Percentiles rank a stretch among this genome's conserved stretches.
These are phyloP conservation scores for Ramalina peruviana DNA, from an alignment of 495 filamentous ascomycete species.

Conservation along the genomic window DNA sequence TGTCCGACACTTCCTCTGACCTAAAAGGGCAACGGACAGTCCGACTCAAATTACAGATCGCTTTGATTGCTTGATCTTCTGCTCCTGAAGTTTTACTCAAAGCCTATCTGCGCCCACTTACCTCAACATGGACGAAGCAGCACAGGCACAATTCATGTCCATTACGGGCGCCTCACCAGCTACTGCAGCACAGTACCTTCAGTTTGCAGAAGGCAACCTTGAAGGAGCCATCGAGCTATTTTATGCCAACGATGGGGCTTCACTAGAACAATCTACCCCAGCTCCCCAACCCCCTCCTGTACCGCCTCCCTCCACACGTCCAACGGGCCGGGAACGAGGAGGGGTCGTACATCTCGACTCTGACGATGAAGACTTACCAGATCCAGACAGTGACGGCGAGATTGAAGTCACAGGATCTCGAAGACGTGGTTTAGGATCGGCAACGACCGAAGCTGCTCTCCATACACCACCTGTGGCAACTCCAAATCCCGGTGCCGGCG, in stretches of 20 bases:
- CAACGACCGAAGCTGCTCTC: conserved; percentile 3
- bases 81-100: neutral
- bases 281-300: conserved; percentile 23
- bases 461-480: conserved; percentile 12
- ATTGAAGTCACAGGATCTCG: neutral
- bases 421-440: neutral
- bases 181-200: conserved; percentile 63
- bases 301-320: conserved; percentile 15
- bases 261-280: conserved; percentile 31
- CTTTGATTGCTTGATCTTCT: neutral
- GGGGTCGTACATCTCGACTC: conserved; percentile 63
- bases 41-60: neutral
- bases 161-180: conserved; percentile 54
- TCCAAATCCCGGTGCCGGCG: conserved; percentile 2
- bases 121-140: conserved; percentile 51
- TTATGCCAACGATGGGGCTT: conserved; percentile 63
- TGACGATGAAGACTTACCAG: conserved; percentile 30
- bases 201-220: conserved; percentile 66
- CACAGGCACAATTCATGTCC: conserved; percentile 43
- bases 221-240: conserved; percentile 80
- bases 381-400: conserved; percentile 5
- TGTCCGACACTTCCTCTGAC: no score
- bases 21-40: no score
- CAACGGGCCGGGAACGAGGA: conserved; percentile 15
- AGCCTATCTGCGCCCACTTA: conserved; percentile 1